phyloP scores from a whole-genome alignment of 2,329 filamentous ascomycete species.

The Geoglossum cookeanum region DNA sequence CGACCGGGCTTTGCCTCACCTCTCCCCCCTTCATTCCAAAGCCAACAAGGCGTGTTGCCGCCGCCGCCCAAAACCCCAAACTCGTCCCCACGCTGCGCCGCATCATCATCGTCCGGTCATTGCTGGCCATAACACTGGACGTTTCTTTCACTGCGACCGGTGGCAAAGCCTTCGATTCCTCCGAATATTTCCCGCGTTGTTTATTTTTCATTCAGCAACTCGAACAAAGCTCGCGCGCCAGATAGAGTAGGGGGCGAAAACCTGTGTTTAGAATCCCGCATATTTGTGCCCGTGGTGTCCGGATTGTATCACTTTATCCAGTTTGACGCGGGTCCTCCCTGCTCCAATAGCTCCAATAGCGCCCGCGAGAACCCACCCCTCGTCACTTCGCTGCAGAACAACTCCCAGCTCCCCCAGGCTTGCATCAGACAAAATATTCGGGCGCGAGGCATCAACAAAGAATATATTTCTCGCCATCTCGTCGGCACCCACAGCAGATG shows the following conservation, averaged over 20 bases:
- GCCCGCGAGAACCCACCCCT: neutral
- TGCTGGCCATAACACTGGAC: neutral
- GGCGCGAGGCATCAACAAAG: neutral
- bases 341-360: neutral
- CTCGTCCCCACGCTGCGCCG: neutral
- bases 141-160: neutral
- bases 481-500: conserved; percentile 13
- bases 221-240: neutral
- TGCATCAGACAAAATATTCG: conserved; percentile 4
- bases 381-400: neutral
- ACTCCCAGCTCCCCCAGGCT: conserved; percentile 5
- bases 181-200: neutral
- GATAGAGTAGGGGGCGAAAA: neutral
- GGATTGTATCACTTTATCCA: conserved; percentile 1
- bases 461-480: neutral
- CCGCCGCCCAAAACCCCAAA: too few relatives aligned
- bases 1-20: neutral
- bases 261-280: neutral
- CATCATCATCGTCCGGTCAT: neutral
- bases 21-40: neutral
- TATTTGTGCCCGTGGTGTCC: neutral
- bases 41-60: neutral
- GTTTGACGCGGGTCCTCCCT: neutral
- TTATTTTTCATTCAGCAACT: neutral
- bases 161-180: neutral